Percentiles rank a stretch among this genome's conserved stretches.
phyloP scores from a whole-genome alignment of 2,329 filamentous ascomycete genomes.

The Sclerotinia glacialis region DNA sequence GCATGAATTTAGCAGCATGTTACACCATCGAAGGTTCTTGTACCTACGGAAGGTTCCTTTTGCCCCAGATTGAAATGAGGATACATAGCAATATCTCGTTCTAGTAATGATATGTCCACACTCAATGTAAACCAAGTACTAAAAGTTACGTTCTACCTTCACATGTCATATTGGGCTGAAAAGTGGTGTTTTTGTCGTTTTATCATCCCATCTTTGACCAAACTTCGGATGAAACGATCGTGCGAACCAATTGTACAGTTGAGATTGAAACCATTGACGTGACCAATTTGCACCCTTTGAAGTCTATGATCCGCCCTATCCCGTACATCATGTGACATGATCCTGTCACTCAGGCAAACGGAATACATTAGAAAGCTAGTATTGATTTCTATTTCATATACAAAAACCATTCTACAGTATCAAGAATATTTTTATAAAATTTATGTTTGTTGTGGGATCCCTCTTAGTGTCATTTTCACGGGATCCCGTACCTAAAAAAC shows the following conservation, averaged over 20 bases:
- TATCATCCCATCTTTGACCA: slow-evolving; percentile 15
- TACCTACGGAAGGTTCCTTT: slow-evolving; percentile 1
- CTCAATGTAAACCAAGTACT: slow-evolving; percentile 7
- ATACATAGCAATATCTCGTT: slow-evolving; percentile 2
- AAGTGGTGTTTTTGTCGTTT: slow-evolving; percentile 1
- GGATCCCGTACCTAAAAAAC: no score
- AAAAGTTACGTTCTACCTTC: slow-evolving; percentile 10
- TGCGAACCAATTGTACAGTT: no score
- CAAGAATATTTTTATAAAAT: no score
- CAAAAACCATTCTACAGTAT: no score
- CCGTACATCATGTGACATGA: neutral
- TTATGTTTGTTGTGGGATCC: no score
- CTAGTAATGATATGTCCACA: slow-evolving; percentile 13
- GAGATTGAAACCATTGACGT: slow-evolving; percentile 8
- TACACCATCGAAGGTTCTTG: slow-evolving; percentile 7
- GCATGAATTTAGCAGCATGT: slow-evolving; percentile 10
- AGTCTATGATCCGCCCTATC: neutral
- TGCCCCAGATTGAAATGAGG: slow-evolving; percentile 6
- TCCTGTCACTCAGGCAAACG: neutral
- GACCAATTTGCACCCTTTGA: neutral
- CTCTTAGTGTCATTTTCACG: no score
- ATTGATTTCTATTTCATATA: no score
- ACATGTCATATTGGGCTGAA: slow-evolving; percentile 4
- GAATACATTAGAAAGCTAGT: no score
- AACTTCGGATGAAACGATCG: slow-evolving; percentile 16